Conservation (phyloP, 1,284 basidiomycete species). For the Moesziomyces parantarcticus region DNA sequence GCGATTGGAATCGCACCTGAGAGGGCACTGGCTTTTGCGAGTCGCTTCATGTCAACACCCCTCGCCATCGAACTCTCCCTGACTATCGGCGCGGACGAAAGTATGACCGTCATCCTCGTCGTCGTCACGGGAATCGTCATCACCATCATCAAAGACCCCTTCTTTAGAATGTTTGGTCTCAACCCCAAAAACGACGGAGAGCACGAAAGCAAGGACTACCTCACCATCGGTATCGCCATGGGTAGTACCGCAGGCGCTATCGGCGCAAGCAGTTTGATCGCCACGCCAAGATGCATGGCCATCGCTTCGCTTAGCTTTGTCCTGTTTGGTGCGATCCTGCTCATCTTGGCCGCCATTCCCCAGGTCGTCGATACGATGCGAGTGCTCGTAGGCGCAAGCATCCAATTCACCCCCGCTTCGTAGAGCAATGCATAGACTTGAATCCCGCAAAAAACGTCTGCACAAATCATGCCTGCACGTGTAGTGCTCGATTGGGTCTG, state of each 20-base stretch:
- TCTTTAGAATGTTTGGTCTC: conserved; percentile 49
- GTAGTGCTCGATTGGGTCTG: too few relatives aligned
- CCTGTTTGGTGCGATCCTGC: conserved; percentile 55
- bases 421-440: not conserved
- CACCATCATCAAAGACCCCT: conserved; percentile 57
- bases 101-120: conserved; percentile 58
- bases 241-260: conserved; percentile 59
- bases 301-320: conserved; percentile 54
- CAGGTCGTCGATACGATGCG: conserved; percentile 40
- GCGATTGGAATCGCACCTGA: conserved; percentile 45
- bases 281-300: conserved; percentile 54
- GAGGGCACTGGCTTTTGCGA: conserved; percentile 48
- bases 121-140: conserved; percentile 60
- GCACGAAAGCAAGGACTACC: conserved; percentile 21
- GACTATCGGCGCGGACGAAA: conserved; percentile 56
- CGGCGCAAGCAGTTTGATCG: conserved; percentile 52
- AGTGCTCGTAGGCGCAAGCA: conserved; percentile 14
- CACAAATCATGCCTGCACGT: too few relatives aligned
- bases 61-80: conserved; percentile 57
- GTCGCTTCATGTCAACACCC: conserved; percentile 58
- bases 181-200: conserved; percentile 19
- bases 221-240: conserved; percentile 57
- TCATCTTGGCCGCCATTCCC: conserved; percentile 55
- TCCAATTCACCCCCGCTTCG: conserved; percentile 11
- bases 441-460: too few relatives aligned